Percentiles rank a stretch among this genome's conserved stretches.
Evolutionary conservation across 2,329 filamentous ascomycete species (phyloP).

Genomic region (Claviceps pazoutovae): DNA sequence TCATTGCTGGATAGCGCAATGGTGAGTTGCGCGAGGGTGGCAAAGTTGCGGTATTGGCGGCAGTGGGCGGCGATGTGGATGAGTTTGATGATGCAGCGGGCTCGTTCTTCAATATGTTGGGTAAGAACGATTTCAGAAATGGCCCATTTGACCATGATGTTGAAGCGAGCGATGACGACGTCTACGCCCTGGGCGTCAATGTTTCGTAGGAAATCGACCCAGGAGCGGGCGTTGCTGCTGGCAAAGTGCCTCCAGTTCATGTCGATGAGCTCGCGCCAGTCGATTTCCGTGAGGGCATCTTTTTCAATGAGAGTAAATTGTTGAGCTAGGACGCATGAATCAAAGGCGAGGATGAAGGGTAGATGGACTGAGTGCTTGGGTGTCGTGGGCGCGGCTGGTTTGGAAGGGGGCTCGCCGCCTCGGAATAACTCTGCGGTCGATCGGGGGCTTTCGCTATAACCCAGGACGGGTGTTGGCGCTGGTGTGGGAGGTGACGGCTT

Average conservation of each 20-base stretch:
- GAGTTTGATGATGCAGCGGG: constrained; percentile 63
- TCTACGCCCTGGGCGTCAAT: constrained; percentile 64
- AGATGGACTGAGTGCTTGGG: constrained; percentile 45
- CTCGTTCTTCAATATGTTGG: constrained; percentile 55
- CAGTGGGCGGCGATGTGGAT: constrained; percentile 71
- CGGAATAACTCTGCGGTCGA: constrained; percentile 13
- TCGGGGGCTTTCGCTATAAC: constrained; percentile 17
- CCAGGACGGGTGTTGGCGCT: constrained; percentile 31
- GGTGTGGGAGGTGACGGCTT: constrained; percentile 27
- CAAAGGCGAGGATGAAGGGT: constrained; percentile 69
- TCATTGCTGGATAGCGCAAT: constrained; percentile 65
- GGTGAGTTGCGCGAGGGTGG: constrained; percentile 68
- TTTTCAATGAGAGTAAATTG: constrained; percentile 80
- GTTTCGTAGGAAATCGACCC: constrained; percentile 67
- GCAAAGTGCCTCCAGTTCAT: constrained; percentile 66
- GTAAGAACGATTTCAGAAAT: constrained; percentile 69
- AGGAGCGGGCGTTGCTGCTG: constrained; percentile 53
- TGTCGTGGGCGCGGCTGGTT: constrained; percentile 14
- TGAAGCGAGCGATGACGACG: constrained; percentile 74
- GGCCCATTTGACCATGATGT: constrained; percentile 78
- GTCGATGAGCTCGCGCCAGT: constrained; percentile 77
- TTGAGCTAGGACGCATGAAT: constrained; percentile 64
- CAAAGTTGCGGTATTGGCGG: constrained; percentile 65
- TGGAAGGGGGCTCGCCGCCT: constrained; percentile 22
- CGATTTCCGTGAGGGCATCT: constrained; percentile 71